Percentiles rank a stretch among this genome's conserved stretches.
phyloP scores from a whole-genome alignment of 2,329 filamentous ascomycete species.

The Alternaria novae-zelandiae region DNA sequence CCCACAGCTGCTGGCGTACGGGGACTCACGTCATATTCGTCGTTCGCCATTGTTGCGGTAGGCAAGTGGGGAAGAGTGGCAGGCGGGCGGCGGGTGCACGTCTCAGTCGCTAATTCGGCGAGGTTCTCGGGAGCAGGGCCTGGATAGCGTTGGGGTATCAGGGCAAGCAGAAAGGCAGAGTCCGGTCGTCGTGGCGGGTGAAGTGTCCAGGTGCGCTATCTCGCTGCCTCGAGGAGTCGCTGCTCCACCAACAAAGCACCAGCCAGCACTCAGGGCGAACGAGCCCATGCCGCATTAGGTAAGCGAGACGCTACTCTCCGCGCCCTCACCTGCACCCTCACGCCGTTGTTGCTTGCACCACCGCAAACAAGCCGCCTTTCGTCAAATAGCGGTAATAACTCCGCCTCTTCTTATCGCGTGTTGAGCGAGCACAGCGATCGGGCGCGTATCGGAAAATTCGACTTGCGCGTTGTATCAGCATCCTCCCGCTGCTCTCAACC shows the following conservation, averaged over 20 bases:
- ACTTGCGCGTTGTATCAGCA: neutral
- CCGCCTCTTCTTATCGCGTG: neutral
- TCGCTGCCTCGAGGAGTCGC: conserved; percentile 18
- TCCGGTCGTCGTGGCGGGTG: conserved; percentile 2
- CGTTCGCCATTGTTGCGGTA: conserved; percentile 82
- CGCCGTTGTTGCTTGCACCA: neutral
- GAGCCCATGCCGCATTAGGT: conserved; percentile 8
- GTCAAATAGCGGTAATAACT: neutral
- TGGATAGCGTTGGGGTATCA: neutral
- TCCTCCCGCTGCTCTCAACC: conserved; percentile 1
- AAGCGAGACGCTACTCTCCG: conserved; percentile 13
- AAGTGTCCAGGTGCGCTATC: conserved; percentile 17
- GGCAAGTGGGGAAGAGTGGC: conserved; percentile 35
- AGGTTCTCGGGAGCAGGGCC: neutral
- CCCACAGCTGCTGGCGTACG: conserved; percentile 26
- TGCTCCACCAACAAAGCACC: conserved; percentile 14
- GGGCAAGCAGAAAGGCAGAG: neutral
- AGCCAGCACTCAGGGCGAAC: conserved; percentile 10
- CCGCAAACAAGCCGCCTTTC: neutral
- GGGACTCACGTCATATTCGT: conserved; percentile 95
- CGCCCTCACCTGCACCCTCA: neutral
- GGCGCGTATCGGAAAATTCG: neutral
- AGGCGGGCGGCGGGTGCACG: conserved; percentile 7
- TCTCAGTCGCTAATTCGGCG: neutral
- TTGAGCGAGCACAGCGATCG: neutral